These are phyloP conservation scores for Domatiomyces globalis DNA, from an alignment of 2,329 filamentous ascomycete genomes.

Conservation along the genomic window DNA sequence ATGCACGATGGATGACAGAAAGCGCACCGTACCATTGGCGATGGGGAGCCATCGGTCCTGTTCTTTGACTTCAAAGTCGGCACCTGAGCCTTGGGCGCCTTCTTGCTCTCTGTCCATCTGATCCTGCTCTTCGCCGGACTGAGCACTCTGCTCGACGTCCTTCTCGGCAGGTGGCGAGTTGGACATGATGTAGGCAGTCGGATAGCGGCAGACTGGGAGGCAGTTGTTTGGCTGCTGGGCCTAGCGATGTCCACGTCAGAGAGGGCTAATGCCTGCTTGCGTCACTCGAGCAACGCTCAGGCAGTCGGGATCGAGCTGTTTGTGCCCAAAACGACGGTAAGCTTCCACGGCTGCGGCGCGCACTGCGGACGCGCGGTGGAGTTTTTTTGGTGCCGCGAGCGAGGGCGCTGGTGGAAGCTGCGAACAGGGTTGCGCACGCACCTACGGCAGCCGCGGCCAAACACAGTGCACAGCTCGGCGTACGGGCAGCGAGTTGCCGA, in stretches of 20 bases:
- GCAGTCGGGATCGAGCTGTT: conserved; percentile 11
- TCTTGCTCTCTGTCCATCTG: conserved; percentile 60
- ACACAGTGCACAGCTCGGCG: not conserved
- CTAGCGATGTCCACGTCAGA: conserved; percentile 34
- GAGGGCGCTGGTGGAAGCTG: not conserved
- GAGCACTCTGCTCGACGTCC: conserved; percentile 80
- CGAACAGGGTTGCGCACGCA: not conserved
- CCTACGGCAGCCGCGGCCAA: not conserved
- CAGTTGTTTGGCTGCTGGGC: conserved; percentile 24
- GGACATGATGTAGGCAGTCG: conserved; percentile 63
- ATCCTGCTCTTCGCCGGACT: conserved; percentile 82
- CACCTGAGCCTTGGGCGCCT: conserved; percentile 60
- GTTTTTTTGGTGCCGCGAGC: not conserved
- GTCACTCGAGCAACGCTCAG: conserved; percentile 14
- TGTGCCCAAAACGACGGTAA: conserved; percentile 13
- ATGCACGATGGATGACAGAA: conserved; percentile 15
- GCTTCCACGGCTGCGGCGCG: not conserved
- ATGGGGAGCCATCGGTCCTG: conserved; percentile 99
- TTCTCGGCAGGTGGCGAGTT: conserved; percentile 78
- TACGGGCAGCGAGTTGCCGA: not conserved
- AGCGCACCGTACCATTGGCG: conserved; percentile 84
- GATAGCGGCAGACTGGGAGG: conserved; percentile 25
- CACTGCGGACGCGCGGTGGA: too few species aligned
- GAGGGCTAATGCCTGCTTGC: conserved; percentile 16
- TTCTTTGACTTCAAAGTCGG: conserved; percentile 98